Base-by-base conservation (phyloP, 192 early-diverging fungal species). In the Gonapodya prolifera region DNA sequence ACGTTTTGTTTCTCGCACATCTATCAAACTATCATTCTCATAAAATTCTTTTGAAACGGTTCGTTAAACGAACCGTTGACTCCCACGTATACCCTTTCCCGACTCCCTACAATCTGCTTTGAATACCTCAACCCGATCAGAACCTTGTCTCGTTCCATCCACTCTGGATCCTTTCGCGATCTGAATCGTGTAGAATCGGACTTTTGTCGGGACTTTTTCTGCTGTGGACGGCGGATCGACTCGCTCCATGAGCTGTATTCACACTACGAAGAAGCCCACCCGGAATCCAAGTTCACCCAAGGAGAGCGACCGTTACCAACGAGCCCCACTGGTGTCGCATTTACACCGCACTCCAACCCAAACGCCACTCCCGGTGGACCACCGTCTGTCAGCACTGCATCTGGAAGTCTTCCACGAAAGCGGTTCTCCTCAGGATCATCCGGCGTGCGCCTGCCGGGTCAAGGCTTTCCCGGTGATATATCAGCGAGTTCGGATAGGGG, bases 181-280 rank as follows among this genome's bases (percentile, higher is more conserved):
- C 71, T 73, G 8, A 18, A 73, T 29, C 71, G 71, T 32, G 32
- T 73, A 1, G 95, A 98, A 82, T 91, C 91, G 83, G 87, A 88
- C 70, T 98, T 94, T 83, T 97, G 95, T 84, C 92, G 93, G 83
- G 93, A 98, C 90, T 98, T 96, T 81, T 87, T 87, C 75, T 98
- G 96, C 88, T 98, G 96, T 80, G 96, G 96, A 32, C 87, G 93
- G 33, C 83, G 91, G 35, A 86, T 98, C 74, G 89, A 88, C 76
- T 92, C 94, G 82, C 84, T 98, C 79, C 96, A 98, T 85, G 96
- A 95, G 78, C 91, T 98, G 70, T 83, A 96, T 34, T 94, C 95
- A 83, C 96, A 98, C 83, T 96, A 94, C 81, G 96, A 98, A 85
- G 96, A 98, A 80, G 89, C 87, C 80, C 71, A 73, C 71, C 71